Evolutionary conservation across 2,329 filamentous ascomycete species (phyloP), one percentile per base, ranked within the genome.

Genomic region (Alternaria sp.): DNA sequence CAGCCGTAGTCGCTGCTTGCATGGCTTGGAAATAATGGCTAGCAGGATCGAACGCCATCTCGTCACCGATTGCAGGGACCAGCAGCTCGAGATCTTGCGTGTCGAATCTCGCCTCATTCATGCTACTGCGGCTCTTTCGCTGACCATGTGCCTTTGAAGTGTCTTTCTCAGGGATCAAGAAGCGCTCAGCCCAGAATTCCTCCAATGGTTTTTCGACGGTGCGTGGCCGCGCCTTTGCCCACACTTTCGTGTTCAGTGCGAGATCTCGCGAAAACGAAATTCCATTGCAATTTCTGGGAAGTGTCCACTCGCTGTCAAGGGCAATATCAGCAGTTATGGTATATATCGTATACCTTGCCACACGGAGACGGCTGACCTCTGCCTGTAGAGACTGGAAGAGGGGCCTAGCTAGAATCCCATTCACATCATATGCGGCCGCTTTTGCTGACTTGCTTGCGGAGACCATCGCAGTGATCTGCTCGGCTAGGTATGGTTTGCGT

Each of bases 171-270:
- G 67, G 49, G 12, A 66, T 20, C 3, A 72, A 46, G 46, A 77
- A 78, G 0, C 75, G 66, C 54, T 75, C 74, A 9, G 72, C 63
- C 69, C 72, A 77, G 44, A 75, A 78, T 9, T 73, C 67, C 11
- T 72, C 64, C 9, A 78, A 63, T 9, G 74, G 71, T 30, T 25
- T 66, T 14, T 69, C 58, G 1, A 71, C 49, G 2, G 65, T 63
- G 23, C 47, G 58, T 5, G 71, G 66, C 30, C 70, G 69, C 0
- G 65, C 59, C 14, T 70, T 67, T 26, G 64, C 61, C 76, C 75
- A 79, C 3, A 65, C 55, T 26, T 69, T 45, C 1, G 61, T 60
- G 46, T 79, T 71, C 12, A 75, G 53, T 5, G 69, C 70, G n/a
- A 75, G 30, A 20, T 73, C 69, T 8, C 72, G 74, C 9, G 71